Percentiles rank a stretch among this genome's conserved stretches.
phyloP scores from a whole-genome alignment of 2,329 filamentous ascomycete species.

The Mollisiaceae sp. region DNA sequence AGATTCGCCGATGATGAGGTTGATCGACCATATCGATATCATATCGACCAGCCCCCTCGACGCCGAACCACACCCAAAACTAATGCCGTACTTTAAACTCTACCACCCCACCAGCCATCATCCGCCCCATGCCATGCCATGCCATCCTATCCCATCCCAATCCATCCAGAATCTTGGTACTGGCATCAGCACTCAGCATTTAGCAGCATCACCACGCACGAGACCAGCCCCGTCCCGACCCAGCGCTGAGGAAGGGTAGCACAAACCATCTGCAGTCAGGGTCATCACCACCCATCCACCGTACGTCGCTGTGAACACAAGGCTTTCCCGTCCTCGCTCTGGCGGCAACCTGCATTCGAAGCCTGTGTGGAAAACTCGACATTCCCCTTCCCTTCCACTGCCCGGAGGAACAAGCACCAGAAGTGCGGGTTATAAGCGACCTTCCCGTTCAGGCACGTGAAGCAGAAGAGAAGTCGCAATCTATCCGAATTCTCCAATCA shows the following conservation, averaged over 20 bases:
- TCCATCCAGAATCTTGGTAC: background rate
- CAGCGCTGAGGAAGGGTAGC: background rate
- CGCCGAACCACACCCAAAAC: background rate
- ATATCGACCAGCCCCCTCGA: background rate
- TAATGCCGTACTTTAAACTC: background rate
- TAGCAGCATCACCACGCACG: background rate
- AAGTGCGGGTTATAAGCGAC: no score
- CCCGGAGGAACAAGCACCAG: background rate
- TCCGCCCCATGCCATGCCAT: no score
- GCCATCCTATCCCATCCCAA: no score
- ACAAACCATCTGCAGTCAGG: background rate
- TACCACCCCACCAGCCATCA: background rate
- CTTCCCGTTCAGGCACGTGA: conserved; percentile 15
- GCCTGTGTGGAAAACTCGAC: conserved; percentile 3
- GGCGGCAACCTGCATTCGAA: background rate
- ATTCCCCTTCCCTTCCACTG: background rate
- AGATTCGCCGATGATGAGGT: background rate
- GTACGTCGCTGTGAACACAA: no score
- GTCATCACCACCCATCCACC: background rate
- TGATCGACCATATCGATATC: background rate
- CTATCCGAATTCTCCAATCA: background rate
- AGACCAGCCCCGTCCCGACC: background rate
- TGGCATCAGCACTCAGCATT: background rate
- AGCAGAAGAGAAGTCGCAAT: background rate
- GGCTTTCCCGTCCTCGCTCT: background rate